Evolutionary conservation across 148 eudicot species (phyloP).

Genomic region (Fagopyrum tataricum): DNA sequence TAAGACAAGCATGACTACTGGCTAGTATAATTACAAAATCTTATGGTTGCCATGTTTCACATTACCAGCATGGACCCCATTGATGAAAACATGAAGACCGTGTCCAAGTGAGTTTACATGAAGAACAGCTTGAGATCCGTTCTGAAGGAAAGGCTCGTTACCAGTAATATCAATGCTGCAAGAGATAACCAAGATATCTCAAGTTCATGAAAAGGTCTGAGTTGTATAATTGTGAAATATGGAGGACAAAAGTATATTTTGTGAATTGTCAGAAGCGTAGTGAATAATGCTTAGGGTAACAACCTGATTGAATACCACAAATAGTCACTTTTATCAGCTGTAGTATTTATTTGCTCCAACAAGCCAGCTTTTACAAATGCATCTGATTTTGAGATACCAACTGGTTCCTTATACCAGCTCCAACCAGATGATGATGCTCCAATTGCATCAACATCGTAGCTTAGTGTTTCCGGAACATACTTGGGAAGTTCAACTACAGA

Average conservation of each 20-base stretch:
- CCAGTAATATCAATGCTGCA: constrained; percentile 49
- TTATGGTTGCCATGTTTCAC: not conserved
- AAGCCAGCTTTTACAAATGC: constrained; percentile 58
- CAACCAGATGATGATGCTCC: constrained; percentile 54
- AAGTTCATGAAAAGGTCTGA: not conserved
- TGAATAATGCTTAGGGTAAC: not conserved
- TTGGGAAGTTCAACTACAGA: constrained; percentile 49
- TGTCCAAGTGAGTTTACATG: constrained; percentile 82
- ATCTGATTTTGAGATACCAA: constrained; percentile 62
- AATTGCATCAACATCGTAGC: constrained; percentile 31
- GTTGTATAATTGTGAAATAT: not conserved
- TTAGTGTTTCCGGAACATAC: constrained; percentile 32
- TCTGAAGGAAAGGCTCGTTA: constrained; percentile 58
- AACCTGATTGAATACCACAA: constrained; percentile 94
- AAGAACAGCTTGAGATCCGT: constrained; percentile 64
- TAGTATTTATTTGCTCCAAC: constrained; percentile 82
- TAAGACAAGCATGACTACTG: not conserved
- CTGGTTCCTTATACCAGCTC: constrained; percentile 78
- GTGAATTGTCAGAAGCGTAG: not conserved
- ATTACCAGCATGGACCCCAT: constrained; percentile 72
- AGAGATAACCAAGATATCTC: constrained; percentile 5
- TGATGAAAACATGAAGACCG: constrained; percentile 68
- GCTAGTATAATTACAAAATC: not conserved
- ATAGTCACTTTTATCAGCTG: constrained; percentile 88
- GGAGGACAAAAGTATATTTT: not conserved